Base-by-base conservation (phyloP, 1,284 basidiomycete species). In the Marasmius oreades region DNA sequence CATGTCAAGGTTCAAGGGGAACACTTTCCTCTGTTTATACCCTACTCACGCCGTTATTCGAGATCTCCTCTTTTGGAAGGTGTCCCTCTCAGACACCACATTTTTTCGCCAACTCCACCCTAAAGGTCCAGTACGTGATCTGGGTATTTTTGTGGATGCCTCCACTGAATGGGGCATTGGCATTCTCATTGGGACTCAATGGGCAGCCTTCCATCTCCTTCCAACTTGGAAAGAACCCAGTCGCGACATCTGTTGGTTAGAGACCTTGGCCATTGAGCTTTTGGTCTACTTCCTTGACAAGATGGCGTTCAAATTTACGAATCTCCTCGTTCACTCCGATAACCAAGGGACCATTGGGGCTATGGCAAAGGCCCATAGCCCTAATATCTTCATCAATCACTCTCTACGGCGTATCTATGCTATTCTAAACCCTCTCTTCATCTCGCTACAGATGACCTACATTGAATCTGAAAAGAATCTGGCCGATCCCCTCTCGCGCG, bases 401-500 rank as follows among this genome's bases (percentile, higher is more conserved):
- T n/a, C n/a, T n/a, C n/a, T n/a, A n/a, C 53, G 56, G 4, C 55
- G 58, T 11, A 47, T 55, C 20, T 53, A 50, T 46, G 52, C 26
- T 0, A 12, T 39, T 1, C 20, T 53, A 0, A 12, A 33, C 18
- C 12, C 50, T 0, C 16, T 20, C 8, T 70, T 69, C 47, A 56
- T 75, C 10, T 53, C 51, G 0, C 55, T 70, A 10, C 46, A 57
- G 3, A 50, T 72, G 6, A 33, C 36, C 0, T 73, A 73, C 52
- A 58, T 74, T 16, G 23, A 51, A 1, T 71, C 70, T 5, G 64
- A 57, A 12, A 43, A 52, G 2, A 74, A 74, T 58, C 64, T 62
- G 12, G 68, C 70, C 3, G 70, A 74, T n/a, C n/a, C n/a, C n/a
- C n/a, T n/a, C n/a, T n/a, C n/a, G n/a, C n/a, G n/a, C n/a, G n/a